Percentiles rank a stretch among this genome's conserved stretches.
Evolutionary conservation across 257 asterid species (phyloP).

Genomic region (Solanum clarkiae): DNA sequence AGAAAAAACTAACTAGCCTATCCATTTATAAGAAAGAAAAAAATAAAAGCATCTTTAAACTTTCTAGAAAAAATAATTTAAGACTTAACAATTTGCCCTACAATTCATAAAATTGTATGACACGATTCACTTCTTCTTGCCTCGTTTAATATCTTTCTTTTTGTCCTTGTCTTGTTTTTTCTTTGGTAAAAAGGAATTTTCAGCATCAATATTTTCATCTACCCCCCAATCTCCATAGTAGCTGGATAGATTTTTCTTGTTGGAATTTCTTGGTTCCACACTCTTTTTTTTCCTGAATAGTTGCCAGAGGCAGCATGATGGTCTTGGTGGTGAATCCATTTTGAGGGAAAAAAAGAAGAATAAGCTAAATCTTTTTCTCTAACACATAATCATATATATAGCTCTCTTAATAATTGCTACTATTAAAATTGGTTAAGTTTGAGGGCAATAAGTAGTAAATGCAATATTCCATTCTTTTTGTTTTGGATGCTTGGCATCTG

Average conservation of each 20-base stretch:
- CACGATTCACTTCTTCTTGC: background rate
- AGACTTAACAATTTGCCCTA: background rate
- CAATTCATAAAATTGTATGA: background rate
- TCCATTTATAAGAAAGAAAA: background rate
- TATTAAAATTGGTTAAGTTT: too few species aligned
- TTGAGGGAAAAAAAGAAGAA: background rate
- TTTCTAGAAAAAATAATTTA: background rate
- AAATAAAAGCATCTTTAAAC: background rate
- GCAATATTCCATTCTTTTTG: too few species aligned
- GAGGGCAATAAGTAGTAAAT: too few species aligned
- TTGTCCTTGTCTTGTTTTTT: background rate
- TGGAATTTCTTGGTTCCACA: background rate
- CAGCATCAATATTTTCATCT: background rate
- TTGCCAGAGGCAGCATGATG: background rate
- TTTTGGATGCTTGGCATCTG: too few species aligned
- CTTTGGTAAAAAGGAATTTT: background rate
- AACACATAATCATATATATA: background rate
- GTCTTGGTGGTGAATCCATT: background rate
- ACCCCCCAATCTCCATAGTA: constrained; percentile 8
- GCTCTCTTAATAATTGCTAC: background rate
- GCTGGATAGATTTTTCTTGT: background rate
- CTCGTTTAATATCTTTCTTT: background rate
- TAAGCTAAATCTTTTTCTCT: background rate
- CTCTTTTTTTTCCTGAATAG: background rate
- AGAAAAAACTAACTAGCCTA: background rate